Conservation (phyloP, 2,329 filamentous ascomycete species). For the Salinomyces thailandicus region DNA sequence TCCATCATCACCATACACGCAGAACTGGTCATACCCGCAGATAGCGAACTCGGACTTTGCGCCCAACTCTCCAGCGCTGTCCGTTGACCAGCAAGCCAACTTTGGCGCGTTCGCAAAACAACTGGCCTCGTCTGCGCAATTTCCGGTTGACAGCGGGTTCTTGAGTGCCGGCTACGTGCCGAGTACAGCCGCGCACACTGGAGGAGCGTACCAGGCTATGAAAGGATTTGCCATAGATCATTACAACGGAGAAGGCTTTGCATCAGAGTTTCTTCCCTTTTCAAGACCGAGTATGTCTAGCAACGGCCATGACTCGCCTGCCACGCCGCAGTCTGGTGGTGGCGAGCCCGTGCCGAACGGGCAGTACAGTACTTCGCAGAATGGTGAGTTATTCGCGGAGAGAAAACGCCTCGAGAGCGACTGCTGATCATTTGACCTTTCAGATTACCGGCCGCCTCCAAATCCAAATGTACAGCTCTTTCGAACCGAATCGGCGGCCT, state of each 20-base stretch:
- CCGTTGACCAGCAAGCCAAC: constrained; percentile 26
- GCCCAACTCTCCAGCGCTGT: constrained; percentile 30
- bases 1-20: constrained; percentile 34
- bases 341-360: constrained; percentile 36
- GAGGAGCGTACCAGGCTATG: constrained; percentile 49
- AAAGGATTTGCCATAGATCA: constrained; percentile 47
- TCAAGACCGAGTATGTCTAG: constrained; percentile 50
- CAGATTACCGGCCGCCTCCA: constrained; percentile 35
- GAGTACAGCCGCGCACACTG: constrained; percentile 22
- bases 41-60: constrained; percentile 37
- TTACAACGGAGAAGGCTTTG: constrained; percentile 40
- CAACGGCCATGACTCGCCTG: constrained; percentile 50
- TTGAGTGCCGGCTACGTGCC: constrained; percentile 23
- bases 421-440: constrained; percentile 53
- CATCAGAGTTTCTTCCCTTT: constrained; percentile 43
- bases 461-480: constrained; percentile 60
- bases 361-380: constrained; percentile 39
- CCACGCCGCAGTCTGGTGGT: constrained; percentile 45
- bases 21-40: constrained; percentile 27
- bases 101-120: constrained; percentile 37
- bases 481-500: constrained; percentile 76
- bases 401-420: constrained; percentile 34
- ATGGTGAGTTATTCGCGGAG: constrained; percentile 40
- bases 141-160: constrained; percentile 43
- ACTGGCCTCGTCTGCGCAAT: constrained; percentile 46